Conservation (phyloP, 257 asterid species). For the Vinca minor region DNA sequence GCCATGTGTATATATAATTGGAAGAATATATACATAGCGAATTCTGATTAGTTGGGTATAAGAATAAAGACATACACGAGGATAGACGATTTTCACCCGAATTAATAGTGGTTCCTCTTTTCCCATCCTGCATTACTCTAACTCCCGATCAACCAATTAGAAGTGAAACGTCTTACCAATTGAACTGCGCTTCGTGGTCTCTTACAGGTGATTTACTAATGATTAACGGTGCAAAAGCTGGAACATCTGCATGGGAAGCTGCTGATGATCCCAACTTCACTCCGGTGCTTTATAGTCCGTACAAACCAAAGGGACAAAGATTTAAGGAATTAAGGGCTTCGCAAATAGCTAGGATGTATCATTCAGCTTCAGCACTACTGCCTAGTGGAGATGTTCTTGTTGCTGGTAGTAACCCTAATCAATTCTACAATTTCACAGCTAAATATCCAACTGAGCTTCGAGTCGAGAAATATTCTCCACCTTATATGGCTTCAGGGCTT, state of each 20-base stretch:
- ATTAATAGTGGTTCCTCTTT: no score
- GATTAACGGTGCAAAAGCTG: constrained; percentile 57
- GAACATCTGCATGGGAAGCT: constrained; percentile 74
- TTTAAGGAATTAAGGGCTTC: constrained; percentile 40
- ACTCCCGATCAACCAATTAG: no score
- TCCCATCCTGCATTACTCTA: no score
- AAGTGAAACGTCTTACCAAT: no score
- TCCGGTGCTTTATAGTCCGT: constrained; percentile 58
- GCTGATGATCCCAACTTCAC: constrained; percentile 50
- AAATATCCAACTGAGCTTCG: constrained; percentile 54
- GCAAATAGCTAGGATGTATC: constrained; percentile 73
- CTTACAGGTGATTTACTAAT: constrained; percentile 51
- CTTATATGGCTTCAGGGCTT: constrained; percentile 49
- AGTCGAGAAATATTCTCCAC: constrained; percentile 81
- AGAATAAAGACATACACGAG: no score
- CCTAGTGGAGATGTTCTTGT: constrained; percentile 58
- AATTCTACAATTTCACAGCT: constrained; percentile 34
- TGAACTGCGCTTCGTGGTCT: no score
- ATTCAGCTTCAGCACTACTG: constrained; percentile 49
- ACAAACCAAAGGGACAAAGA: constrained; percentile 31
- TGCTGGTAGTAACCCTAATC: constrained; percentile 78
- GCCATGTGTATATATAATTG: no score
- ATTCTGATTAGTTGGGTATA: no score
- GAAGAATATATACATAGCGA: no score
- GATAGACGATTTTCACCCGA: no score